phyloP scores from a whole-genome alignment of 2,329 filamentous ascomycete genomes.

The Penicillium decumbens region DNA sequence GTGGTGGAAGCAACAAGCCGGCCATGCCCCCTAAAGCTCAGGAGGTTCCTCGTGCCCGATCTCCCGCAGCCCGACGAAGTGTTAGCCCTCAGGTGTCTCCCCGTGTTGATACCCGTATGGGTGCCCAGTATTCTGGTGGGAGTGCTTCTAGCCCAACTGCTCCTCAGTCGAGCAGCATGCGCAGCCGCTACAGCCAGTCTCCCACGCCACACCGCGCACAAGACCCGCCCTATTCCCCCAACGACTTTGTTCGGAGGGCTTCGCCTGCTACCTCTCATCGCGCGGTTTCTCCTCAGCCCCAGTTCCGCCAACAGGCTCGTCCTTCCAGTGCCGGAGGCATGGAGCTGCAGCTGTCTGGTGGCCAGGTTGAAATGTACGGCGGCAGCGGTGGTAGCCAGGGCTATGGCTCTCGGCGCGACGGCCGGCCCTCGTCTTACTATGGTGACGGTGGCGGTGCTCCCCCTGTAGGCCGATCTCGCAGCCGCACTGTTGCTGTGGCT shows the following conservation, averaged over 20 bases:
- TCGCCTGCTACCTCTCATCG: conserved; percentile 40
- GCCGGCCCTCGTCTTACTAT: conserved; percentile 48
- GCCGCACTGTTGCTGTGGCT: conserved; percentile 80
- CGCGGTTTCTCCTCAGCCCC: conserved; percentile 51
- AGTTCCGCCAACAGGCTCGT: conserved; percentile 48
- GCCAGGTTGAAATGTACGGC: conserved; percentile 52
- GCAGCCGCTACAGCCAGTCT: conserved; percentile 38
- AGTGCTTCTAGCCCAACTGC: conserved; percentile 38
- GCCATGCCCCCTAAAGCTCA: conserved; percentile 49
- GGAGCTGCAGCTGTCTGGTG: conserved; percentile 62
- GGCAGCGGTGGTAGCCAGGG: conserved; percentile 38
- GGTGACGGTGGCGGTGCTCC: conserved; percentile 44
- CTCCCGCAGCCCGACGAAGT: conserved; percentile 61
- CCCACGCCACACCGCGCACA: conserved; percentile 34
- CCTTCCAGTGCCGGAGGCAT: conserved; percentile 53
- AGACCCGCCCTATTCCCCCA: conserved; percentile 44
- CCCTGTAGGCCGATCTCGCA: conserved; percentile 54
- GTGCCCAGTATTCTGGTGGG: conserved; percentile 39
- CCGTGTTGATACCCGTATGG: conserved; percentile 34
- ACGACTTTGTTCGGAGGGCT: conserved; percentile 36
- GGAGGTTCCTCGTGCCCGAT: conserved; percentile 51
- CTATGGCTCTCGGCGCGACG: conserved; percentile 46
- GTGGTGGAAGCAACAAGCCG: conserved; percentile 43
- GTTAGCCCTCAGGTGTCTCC: conserved; percentile 30
- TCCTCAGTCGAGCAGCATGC: conserved; percentile 43